A percentile compares a stretch with the other conserved stretches of the same genome.
These are phyloP conservation scores for Coemansia sp. DNA, from an alignment of 192 early-diverging fungal species.

Conservation along the genomic window DNA sequence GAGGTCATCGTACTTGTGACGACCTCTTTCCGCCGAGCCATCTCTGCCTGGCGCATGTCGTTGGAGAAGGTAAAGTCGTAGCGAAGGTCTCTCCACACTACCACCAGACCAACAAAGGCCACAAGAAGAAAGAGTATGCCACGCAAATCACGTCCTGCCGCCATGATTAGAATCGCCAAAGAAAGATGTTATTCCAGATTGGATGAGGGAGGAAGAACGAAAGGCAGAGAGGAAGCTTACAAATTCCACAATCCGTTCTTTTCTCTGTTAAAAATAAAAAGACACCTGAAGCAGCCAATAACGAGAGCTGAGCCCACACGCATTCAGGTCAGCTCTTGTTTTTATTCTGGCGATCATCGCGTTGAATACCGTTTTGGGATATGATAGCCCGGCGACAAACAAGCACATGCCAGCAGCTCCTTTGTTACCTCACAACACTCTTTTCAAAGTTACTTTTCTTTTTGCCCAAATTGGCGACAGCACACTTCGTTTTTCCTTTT, in stretches of 20 bases:
- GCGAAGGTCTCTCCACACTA: slow-evolving; percentile 44
- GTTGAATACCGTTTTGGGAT: not conserved
- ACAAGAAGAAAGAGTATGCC: slow-evolving; percentile 30
- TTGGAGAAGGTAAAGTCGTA: slow-evolving; percentile 38
- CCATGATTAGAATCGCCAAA: slow-evolving; percentile 15
- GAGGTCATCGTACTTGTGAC: slow-evolving; percentile 29
- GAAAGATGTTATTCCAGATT: not conserved
- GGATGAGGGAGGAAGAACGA: not conserved
- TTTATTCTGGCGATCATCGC: not conserved
- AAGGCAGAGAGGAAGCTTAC: not conserved
- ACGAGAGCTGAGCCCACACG: not conserved
- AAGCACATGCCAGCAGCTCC: not conserved
- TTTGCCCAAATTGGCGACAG: slow-evolving; percentile 5
- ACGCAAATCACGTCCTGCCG: slow-evolving; percentile 23
- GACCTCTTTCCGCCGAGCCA: slow-evolving; percentile 21
- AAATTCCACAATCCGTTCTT: not conserved
- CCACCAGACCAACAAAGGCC: slow-evolving; percentile 24
- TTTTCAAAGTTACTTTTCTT: not conserved
- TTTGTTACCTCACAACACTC: not conserved
- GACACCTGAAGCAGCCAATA: not conserved
- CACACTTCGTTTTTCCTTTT: slow-evolving; percentile 4
- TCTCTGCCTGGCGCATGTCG: slow-evolving; percentile 41
- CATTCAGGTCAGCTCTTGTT: not conserved
- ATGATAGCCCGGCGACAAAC: not conserved
- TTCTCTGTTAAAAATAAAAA: too few species aligned